Evolutionary conservation across 2,329 filamentous ascomycete genomes (phyloP).

Genomic region (Fusarium staphyleae): DNA sequence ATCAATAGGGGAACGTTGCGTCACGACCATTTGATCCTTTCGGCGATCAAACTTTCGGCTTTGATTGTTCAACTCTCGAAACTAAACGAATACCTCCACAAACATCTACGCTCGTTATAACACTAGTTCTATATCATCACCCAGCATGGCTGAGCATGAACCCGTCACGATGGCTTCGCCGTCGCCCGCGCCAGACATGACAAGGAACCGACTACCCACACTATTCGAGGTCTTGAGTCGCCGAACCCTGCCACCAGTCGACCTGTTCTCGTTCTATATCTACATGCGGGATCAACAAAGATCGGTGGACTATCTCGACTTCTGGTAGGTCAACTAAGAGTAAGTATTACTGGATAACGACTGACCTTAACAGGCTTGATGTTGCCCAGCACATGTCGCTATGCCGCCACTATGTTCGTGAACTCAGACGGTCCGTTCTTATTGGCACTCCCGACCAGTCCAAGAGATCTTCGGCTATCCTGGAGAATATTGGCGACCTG

Average conservation of each 20-base stretch:
- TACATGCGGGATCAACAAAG: constrained; percentile 99
- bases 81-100: constrained; percentile 22
- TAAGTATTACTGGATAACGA: neutral
- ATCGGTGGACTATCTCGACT: constrained; percentile 97
- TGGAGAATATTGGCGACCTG: constrained; percentile 77
- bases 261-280: constrained; percentile 98
- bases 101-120: constrained; percentile 17
- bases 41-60: constrained; percentile 15
- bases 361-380: constrained; percentile 77
- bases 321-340: constrained; percentile 72
- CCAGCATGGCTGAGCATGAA: constrained; percentile 41
- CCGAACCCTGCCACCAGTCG: constrained; percentile 92
- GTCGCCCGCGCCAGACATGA: constrained; percentile 65
- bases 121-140: constrained; percentile 10
- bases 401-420: constrained; percentile 95
- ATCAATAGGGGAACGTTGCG: constrained; percentile 35
- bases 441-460: constrained; percentile 94
- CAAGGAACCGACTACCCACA: constrained; percentile 86
- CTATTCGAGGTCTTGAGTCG: constrained; percentile 95
- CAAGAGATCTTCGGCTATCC: constrained; percentile 81
- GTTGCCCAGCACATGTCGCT: constrained; percentile 98
- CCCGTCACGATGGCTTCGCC: constrained; percentile 49
- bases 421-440: constrained; percentile 90
- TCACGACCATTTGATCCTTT: constrained; percentile 29
- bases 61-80: constrained; percentile 25